Base-by-base conservation (phyloP, 1,284 basidiomycete species). In the Phylloporus gajari region DNA sequence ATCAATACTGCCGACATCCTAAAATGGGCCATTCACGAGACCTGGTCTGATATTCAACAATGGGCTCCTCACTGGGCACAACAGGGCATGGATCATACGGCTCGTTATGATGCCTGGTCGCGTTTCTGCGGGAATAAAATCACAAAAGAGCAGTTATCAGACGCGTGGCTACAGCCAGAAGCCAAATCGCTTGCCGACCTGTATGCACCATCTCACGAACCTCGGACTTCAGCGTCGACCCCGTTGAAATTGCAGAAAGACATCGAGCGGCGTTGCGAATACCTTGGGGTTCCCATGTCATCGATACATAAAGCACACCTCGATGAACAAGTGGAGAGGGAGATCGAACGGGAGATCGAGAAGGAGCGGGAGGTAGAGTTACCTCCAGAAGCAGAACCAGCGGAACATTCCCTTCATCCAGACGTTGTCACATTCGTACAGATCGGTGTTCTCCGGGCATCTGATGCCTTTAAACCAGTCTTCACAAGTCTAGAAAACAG, bases 291-390 rank as follows among this genome's bases (percentile, higher is more conserved):
- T 8, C 8, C 35, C 35, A 35, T 35, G 35, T 65, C 30, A 2
- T 62, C 72, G 7, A 61, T 79, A 15, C 25, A 63, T 2, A 73
- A 80, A 48, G 65, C 70, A 17, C 63, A 72, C 27, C 72, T 85
- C 60, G 83, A 83, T 15, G 86, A 88, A 73, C 87, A 88, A 65
- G 86, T 87, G 70, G 87, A 88, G 86, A 88, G 72, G 79, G 86
- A 87, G 71, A 73, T 82, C 1, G 85, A 87, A 71, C 74, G 73
- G 35, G 35, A 35, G 35, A 35, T 35, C 35, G 5, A 35, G 35
- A 35, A 35, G n/a, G 85, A 87, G 72, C 78, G 76, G 4, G 78
- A 86, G 60, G 77, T 83, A 12, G 78, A 86, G 70, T 75, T 81
- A 12, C 84, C 85, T 11, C 75, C 72, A 3, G 73, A 59, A 61